Evolutionary conservation across 2,329 filamentous ascomycete species (phyloP).

Genomic region (Aotearoamyces nothofagi): DNA sequence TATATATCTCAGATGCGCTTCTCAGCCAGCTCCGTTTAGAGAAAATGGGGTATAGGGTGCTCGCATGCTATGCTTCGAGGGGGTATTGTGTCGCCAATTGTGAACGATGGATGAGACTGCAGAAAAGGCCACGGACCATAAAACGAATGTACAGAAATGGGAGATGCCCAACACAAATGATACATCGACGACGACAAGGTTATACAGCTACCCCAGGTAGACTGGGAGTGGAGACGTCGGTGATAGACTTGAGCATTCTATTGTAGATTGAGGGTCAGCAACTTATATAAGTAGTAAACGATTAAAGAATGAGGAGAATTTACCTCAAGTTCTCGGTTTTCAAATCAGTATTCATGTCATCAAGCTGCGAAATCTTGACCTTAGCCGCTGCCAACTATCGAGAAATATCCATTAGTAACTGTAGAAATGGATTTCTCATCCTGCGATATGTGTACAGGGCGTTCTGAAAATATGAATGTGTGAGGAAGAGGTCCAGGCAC

Average conservation of each 20-base stretch:
- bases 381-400: constrained; percentile 19
- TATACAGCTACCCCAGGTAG: no score
- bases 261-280: background rate
- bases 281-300: background rate
- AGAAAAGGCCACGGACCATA: no score
- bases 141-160: no score
- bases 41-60: no score
- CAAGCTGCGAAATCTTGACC: constrained; percentile 20
- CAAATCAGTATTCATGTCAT: constrained; percentile 39
- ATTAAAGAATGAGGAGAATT: background rate
- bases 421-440: constrained; percentile 1
- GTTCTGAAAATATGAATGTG: constrained; percentile 13
- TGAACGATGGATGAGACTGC: no score
- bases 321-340: constrained; percentile 35
- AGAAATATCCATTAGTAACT: constrained; percentile 9
- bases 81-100: no score
- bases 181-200: no score
- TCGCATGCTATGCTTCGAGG: no score
- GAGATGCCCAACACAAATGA: no score
- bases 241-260: constrained; percentile 6
- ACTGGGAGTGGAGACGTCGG: constrained; percentile 3
- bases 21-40: no score
- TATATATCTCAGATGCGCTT: no score
- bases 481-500: constrained; percentile 15
- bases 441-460: constrained; percentile 7